phyloP scores from a whole-genome alignment of 2,329 filamentous ascomycete species.

The Macroventuria anomochaeta region DNA sequence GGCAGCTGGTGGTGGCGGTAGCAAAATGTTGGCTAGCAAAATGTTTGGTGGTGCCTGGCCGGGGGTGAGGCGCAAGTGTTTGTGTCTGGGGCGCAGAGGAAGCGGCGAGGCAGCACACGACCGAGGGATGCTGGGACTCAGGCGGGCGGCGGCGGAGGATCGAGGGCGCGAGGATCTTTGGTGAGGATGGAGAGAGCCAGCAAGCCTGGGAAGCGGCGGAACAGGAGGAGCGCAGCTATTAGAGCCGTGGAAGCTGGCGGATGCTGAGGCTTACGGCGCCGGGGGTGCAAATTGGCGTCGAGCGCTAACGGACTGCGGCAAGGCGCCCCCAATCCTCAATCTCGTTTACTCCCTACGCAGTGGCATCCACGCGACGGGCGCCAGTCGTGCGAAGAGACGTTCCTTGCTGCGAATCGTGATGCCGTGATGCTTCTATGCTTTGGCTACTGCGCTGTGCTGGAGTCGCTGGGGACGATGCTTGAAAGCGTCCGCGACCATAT shows the following conservation, averaged over 20 bases:
- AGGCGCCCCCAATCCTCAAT: conserved; percentile 19
- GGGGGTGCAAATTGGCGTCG: conserved; percentile 32
- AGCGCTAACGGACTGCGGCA: conserved; percentile 22
- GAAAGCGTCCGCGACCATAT: not conserved
- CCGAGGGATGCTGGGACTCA: conserved; percentile 25
- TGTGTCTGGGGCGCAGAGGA: conserved; percentile 5
- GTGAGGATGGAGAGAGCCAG: conserved; percentile 14
- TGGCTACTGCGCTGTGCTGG: not conserved
- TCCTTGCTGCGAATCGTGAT: conserved; percentile 7
- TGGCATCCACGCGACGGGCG: conserved; percentile 12
- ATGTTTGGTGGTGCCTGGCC: conserved; percentile 36
- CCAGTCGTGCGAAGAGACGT: conserved; percentile 5
- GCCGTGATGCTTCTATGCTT: not conserved
- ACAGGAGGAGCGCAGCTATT: conserved; percentile 35
- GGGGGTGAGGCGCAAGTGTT: conserved; percentile 12
- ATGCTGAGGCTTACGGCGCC: conserved; percentile 40
- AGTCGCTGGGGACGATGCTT: not conserved
- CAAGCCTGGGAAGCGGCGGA: conserved; percentile 26
- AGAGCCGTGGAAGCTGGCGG: conserved; percentile 41
- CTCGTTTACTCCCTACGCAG: conserved; percentile 28
- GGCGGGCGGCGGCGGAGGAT: conserved; percentile 1
- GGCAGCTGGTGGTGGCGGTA: conserved; percentile 28
- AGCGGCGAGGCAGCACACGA: conserved; percentile 33
- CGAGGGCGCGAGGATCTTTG: conserved; percentile 2
- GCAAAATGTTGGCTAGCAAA: conserved; percentile 26